Base-by-base conservation (phyloP, 1,284 basidiomycete species). In the Somion occarium region DNA sequence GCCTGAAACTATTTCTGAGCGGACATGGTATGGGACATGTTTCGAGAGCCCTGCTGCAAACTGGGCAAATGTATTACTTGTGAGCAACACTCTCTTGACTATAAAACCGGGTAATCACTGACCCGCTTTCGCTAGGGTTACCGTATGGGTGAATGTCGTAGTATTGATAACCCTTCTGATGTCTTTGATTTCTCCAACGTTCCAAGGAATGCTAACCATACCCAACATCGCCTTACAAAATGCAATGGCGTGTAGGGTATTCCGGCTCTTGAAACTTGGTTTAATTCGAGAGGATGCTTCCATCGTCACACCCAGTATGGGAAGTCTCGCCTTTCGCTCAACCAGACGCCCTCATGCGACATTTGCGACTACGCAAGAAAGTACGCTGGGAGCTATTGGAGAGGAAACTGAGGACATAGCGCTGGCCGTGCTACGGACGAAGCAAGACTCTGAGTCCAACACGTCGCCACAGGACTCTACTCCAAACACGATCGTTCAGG, bases 191-290 rank as follows among this genome's bases (percentile, higher is more conserved):
- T 50, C 58, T 3, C 30, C 56, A 18, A 34, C 51, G 7, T 57
- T 54, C 45, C 52, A 53, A 38, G 56, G 51, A 18, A 57, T 62
- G 50, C 57, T 64, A 41, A 55, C 59, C 2, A 48, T 62, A 0
- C 59, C 60, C 12, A 60, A 61, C 48, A 26, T 62, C 4, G 57
- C 57, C 5, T 26, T 68, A n/a, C 52, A 53, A 19, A 68, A 63
- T 50, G 30, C 54, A 20, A 65, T 68, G 64, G 64, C 61, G 2
- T 64, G 63, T 48, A 51, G 55, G 4, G 63, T 67, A 7, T 67
- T 57, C 49, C 57, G 64, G 2, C 39, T 56, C 13, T 45, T 61
- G 24, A 59, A 58, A 38, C 47, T 59, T 2, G 54, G 58, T 13
- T 15, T 58, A 25, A 48, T 55, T 26, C 63, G 60, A 30, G 64